Percentiles rank a stretch among this genome's conserved stretches.
Evolutionary conservation across 495 filamentous ascomycete genomes (phyloP).

Genomic region (Tuber magnatum): DNA sequence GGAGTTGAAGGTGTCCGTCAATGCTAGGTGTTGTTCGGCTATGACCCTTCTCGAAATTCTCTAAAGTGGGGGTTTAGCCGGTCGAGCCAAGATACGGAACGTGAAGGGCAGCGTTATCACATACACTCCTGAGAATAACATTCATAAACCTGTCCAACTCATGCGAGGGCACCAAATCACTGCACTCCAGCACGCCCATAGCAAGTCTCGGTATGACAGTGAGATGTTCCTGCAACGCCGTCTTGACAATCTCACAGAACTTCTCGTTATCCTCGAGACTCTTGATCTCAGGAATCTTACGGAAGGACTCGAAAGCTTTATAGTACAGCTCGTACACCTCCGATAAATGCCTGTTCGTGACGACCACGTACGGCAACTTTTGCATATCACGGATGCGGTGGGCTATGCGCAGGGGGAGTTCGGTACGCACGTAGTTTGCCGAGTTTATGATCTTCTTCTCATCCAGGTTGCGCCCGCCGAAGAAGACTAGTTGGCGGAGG

Average conservation of each 20-base stretch:
- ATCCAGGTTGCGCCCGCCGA: slow-evolving; percentile 73
- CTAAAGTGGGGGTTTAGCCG: slow-evolving; percentile 43
- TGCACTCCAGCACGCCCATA: slow-evolving; percentile 86
- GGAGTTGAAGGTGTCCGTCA: slow-evolving; percentile 93
- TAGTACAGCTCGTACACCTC: slow-evolving; percentile 97
- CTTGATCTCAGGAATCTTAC: slow-evolving; percentile 73
- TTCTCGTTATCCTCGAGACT: slow-evolving; percentile 83
- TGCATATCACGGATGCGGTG: slow-evolving; percentile 97
- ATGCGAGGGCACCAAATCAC: slow-evolving; percentile 64
- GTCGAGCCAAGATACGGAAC: background rate
- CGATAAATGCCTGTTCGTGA: slow-evolving; percentile 88
- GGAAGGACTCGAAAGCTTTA: slow-evolving; percentile 82
- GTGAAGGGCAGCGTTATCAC: slow-evolving; percentile 32
- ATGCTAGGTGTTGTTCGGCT: slow-evolving; percentile 89
- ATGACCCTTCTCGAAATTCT: slow-evolving; percentile 93
- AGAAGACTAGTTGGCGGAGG: slow-evolving; percentile 66
- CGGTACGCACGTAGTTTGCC: slow-evolving; percentile 93
- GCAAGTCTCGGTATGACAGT: slow-evolving; percentile 88
- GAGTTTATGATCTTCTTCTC: slow-evolving; percentile 83
- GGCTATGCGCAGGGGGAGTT: slow-evolving; percentile 76
- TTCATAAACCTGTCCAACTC: slow-evolving; percentile 94
- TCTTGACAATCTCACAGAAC: slow-evolving; percentile 72
- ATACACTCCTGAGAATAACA: slow-evolving; percentile 78
- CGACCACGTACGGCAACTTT: slow-evolving; percentile 87
- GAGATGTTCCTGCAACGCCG: slow-evolving; percentile 77